phyloP scores from a whole-genome alignment of 805 yeast species.

The Ogataea pignaliae region DNA sequence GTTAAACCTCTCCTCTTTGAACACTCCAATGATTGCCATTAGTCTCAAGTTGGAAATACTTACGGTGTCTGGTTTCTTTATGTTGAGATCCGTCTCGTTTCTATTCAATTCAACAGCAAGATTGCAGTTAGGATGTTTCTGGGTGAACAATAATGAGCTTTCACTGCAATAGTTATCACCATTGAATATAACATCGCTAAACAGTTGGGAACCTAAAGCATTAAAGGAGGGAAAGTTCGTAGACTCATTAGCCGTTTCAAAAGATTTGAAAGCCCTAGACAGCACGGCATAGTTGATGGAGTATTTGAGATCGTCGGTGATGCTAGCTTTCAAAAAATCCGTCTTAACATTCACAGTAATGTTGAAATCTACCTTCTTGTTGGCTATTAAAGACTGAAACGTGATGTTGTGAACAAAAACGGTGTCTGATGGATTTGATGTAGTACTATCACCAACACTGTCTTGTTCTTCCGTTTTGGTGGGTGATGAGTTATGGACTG shows the following conservation, averaged over 20 bases:
- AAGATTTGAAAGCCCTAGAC: constrained; percentile 56
- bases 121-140: constrained; percentile 3
- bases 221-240: constrained; percentile 39
- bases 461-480: not conserved
- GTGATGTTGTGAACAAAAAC: constrained; percentile 50
- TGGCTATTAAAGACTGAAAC: constrained; percentile 11
- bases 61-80: constrained; percentile 15
- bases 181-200: constrained; percentile 16
- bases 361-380: constrained; percentile 6
- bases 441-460: not conserved
- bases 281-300: constrained; percentile 88
- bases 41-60: constrained; percentile 49
- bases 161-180: constrained; percentile 12
- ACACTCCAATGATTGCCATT: constrained; percentile 86
- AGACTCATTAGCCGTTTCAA: constrained; percentile 39
- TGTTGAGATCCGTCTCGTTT: not conserved
- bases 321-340: constrained; percentile 69
- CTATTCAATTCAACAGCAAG: constrained; percentile 8
- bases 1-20: constrained; percentile 80
- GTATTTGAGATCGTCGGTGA: constrained; percentile 71
- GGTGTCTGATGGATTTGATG: constrained; percentile 27
- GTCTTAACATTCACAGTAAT: constrained; percentile 55
- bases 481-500: not conserved
- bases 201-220: constrained; percentile 28
- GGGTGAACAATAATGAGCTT: constrained; percentile 13